Evolutionary conservation across 2,329 filamentous ascomycete species (phyloP), one percentile per base, ranked within the genome.

Genomic region (Sclerotinia glacialis): DNA sequence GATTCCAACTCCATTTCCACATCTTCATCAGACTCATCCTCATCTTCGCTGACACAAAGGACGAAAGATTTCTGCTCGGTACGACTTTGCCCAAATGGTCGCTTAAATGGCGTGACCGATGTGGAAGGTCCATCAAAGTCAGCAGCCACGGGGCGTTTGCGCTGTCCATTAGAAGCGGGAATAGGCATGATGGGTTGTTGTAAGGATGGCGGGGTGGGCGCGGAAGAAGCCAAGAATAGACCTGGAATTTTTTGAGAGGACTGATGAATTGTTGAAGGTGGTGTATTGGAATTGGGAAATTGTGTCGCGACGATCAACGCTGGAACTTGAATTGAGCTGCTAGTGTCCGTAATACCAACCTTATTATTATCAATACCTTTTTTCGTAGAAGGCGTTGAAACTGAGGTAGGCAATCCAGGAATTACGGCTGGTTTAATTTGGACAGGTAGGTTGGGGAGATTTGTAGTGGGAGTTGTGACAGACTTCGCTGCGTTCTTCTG

Each of bases 41-140:
- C 87, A 70, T 89, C 86, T 37, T 96, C 93, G 74, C 92, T 96
- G 49, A 96, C 89, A 70, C 96, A 86, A 71, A 97, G 96, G 49
- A 97, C 85, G 63, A 96, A 84, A 3, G 84, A n/a, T 26, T 65
- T 84, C 60, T 87, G 82, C 31, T 88, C 82, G 62, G 83, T 80
- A 31, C 82, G 81, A 56, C 80, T 81, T 54, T 88, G 85, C 16
- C 84, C 85, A 72, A 89, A 88, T 5, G 86, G 84, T 59, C 88
- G 86, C 72, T 90, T 77, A 67, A 70, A 72, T 11, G 71, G 67
- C 3, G 37, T 49, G 64, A 14, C 46, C 37, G 77, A 73, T 18
- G 78, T 74, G 0, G 80, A 78, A 26, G 81, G 80, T n/a, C 86
- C 84, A 68, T 90, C 86, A 69, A 90, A 88, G 73, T 93, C 89